Evolutionary conservation across 805 yeast genomes (phyloP), one percentile per base, ranked within the genome.

Genomic region (Diddensiella caesifluorescens): DNA sequence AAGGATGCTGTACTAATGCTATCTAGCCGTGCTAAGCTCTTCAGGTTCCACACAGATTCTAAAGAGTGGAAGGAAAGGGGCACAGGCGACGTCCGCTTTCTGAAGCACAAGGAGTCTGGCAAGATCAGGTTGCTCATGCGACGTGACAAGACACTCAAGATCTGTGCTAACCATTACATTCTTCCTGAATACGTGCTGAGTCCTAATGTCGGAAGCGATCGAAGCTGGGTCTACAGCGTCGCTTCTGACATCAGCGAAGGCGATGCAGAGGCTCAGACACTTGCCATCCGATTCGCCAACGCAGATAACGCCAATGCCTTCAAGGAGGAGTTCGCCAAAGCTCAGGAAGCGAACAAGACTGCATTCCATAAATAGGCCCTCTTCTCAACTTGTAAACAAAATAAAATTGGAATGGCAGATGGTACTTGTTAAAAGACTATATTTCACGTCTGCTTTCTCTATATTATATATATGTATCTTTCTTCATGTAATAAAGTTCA

Each of bases 21-120:
- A 2, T 25, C 9, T 42, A 58, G 63, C 35, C 69, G 98, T 63
- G 97, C 98, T 53, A 92, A 92, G 69, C 74, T 92, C 61, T 92
- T 90, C 74, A 83, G 87, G 68, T 90, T 83, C 72, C 80, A 80
- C 57, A 74, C 79, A 32, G 95, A 87, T 47, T 57, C 80, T 41
- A 82, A 81, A 60, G 97, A 92, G 69, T 92, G 98, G 98, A 92
- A 92, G 68, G 98, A 92, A 75, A 85, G 98, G 73, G 98, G 98
- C 57, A 87, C 96, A 26, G 98, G 98, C 60, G 98, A 92, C 61
- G 95, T 88, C 57, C 87, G 92, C 69, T 86, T 92, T 68, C 78
- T 92, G 63, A 74, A 90, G 71, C 96, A 90, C 72, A 88, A 87
- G 67, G 69, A 69, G 48, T 71, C 86, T 45, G 75, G 77, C 45